A percentile compares a stretch with the other conserved stretches of the same genome.
Conservation (phyloP, 805 yeast genomes). For the Hanseniaspora occidentalis region DNA sequence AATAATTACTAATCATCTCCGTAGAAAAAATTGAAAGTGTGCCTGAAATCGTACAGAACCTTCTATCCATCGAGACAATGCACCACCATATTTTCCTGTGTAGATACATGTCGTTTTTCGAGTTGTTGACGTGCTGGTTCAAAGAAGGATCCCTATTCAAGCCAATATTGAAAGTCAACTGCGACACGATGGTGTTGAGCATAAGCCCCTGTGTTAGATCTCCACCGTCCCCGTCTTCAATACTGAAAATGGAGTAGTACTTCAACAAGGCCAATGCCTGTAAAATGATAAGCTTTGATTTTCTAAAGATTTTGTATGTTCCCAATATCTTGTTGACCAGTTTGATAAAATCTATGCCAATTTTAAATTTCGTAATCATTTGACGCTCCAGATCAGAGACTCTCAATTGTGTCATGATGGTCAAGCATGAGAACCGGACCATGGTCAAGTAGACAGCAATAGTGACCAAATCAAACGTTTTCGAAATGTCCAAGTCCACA, state of each 20-base stretch:
- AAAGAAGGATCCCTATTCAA: slow-evolving; percentile 6
- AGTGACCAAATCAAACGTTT: slow-evolving; percentile 6
- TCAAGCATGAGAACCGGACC: slow-evolving; percentile 5
- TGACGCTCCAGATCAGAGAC: slow-evolving; percentile 3
- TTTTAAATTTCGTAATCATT: slow-evolving; percentile 1
- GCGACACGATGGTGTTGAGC: slow-evolving; percentile 3
- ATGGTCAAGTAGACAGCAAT: slow-evolving; percentile 5
- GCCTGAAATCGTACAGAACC: slow-evolving; percentile 4
- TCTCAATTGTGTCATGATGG: slow-evolving; percentile 5
- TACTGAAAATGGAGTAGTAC: slow-evolving; percentile 5
- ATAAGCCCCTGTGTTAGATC: slow-evolving; percentile 4
- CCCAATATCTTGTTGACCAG: slow-evolving; percentile 3
- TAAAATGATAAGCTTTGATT: slow-evolving; percentile 5
- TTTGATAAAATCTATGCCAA: slow-evolving; percentile 1
- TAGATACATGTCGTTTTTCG: slow-evolving; percentile 2
- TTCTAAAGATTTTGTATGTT: slow-evolving; percentile 4
- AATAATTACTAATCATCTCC: not conserved
- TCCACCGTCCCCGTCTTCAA: slow-evolving; percentile 7
- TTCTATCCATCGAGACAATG: slow-evolving; percentile 4
- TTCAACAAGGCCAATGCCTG: slow-evolving; percentile 5
- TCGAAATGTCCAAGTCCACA: not conserved
- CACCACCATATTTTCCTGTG: slow-evolving; percentile 5
- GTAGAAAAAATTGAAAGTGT: slow-evolving; percentile 3
- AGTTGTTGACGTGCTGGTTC: not conserved
- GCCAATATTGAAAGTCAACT: slow-evolving; percentile 5